Percentiles rank a stretch among this genome's conserved stretches.
These are phyloP conservation scores for Solanum boliviense DNA, from an alignment of 257 asterid genomes.

Conservation along the genomic window DNA sequence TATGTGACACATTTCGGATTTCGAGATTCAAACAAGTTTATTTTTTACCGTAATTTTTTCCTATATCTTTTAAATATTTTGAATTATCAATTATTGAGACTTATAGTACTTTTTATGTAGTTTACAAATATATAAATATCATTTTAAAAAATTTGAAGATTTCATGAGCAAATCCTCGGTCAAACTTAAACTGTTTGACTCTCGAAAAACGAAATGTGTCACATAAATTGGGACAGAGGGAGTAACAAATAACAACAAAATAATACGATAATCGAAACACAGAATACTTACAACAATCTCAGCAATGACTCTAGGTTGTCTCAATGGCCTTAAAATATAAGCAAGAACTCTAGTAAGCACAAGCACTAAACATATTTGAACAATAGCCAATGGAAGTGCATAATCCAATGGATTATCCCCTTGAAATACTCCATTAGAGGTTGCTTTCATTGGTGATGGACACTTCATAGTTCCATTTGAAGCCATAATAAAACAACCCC, in stretches of 20 bases:
- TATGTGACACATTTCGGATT: too few species aligned
- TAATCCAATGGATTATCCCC: constrained; percentile 64
- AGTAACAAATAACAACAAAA: neutral
- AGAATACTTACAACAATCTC: constrained; percentile 54
- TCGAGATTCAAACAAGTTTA: too few species aligned
- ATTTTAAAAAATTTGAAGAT: too few species aligned
- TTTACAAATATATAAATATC: too few species aligned
- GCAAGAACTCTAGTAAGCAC: constrained; percentile 57
- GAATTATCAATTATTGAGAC: too few species aligned
- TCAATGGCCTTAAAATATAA: constrained; percentile 40
- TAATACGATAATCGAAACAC: neutral
- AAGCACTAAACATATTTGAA: constrained; percentile 58
- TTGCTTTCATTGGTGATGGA: constrained; percentile 57
- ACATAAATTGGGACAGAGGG: too few species aligned
- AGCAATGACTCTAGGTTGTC: constrained; percentile 82
- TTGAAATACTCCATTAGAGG: constrained; percentile 70
- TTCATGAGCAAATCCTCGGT: too few species aligned
- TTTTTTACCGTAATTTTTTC: too few species aligned
- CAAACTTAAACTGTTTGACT: too few species aligned
- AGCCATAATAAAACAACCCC: constrained; percentile 9
- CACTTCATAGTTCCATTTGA: constrained; percentile 16
- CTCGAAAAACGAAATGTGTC: too few species aligned
- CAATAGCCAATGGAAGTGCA: constrained; percentile 59
- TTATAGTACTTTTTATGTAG: too few species aligned
- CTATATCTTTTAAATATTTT: too few species aligned